Conservation (phyloP, 495 filamentous ascomycete genomes). For the Penicillium steckii region DNA sequence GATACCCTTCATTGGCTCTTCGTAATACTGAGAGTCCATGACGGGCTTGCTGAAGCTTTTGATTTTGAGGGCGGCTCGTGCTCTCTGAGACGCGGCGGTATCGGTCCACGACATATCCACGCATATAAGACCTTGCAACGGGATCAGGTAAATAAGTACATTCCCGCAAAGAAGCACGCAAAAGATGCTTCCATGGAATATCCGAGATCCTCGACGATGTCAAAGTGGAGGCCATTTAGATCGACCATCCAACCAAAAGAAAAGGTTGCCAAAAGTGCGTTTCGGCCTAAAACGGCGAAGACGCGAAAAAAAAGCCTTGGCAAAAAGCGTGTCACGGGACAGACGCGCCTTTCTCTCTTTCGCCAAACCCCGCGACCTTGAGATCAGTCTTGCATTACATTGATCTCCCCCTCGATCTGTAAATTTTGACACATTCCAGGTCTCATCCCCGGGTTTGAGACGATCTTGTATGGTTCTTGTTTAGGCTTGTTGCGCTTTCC, state of each 20-base stretch:
- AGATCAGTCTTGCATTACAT: slow-evolving; percentile 22
- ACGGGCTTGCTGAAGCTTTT: slow-evolving; percentile 24
- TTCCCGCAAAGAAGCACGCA: slow-evolving; percentile 80
- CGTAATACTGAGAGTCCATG: slow-evolving; percentile 38
- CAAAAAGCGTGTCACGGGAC: slow-evolving; percentile 24
- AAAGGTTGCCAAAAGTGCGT: slow-evolving; percentile 3
- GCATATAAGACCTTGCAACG: slow-evolving; percentile 59
- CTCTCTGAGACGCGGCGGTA: slow-evolving; percentile 43
- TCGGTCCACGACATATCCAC: slow-evolving; percentile 53
- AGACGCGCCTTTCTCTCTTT: slow-evolving; percentile 35
- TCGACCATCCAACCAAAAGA: no score
- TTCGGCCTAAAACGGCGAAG: slow-evolving; percentile 27
- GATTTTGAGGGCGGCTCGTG: slow-evolving; percentile 6
- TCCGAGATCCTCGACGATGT: slow-evolving; percentile 5
- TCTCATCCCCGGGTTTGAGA: not conserved
- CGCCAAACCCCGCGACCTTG: slow-evolving; percentile 23
- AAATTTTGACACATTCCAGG: slow-evolving; percentile 20
- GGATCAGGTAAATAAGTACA: slow-evolving; percentile 80
- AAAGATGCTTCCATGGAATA: slow-evolving; percentile 57
- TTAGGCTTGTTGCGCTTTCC: slow-evolving; percentile 23
- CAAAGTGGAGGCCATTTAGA: not conserved
- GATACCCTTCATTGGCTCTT: slow-evolving; percentile 65
- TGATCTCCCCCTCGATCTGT: slow-evolving; percentile 17
- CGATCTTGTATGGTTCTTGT: slow-evolving; percentile 17
- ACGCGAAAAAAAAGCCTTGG: slow-evolving; percentile 29